phyloP scores from a whole-genome alignment of 208 protist species.

The Porcisia hertigi region DNA sequence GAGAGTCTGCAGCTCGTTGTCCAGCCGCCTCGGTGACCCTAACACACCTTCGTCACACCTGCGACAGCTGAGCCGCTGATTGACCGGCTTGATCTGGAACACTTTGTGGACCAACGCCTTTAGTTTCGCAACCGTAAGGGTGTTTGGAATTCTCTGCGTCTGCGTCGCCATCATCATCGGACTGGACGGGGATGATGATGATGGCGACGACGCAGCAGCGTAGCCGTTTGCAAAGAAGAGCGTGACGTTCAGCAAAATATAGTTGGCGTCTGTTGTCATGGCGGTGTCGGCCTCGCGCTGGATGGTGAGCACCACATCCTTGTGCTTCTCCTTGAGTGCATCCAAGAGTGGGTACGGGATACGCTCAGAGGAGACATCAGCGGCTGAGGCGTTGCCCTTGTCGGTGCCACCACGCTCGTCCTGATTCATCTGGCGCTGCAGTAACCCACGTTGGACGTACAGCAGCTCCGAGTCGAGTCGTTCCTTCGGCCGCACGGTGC shows the following conservation, averaged over 20 bases:
- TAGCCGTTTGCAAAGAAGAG: slow-evolving; percentile 60
- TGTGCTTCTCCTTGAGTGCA: slow-evolving; percentile 76
- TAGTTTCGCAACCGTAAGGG: slow-evolving; percentile 74
- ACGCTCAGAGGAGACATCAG: background rate
- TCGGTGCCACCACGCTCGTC: background rate
- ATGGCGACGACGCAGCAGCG: background rate
- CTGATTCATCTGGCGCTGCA: slow-evolving; percentile 32
- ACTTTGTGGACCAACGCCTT: slow-evolving; percentile 70
- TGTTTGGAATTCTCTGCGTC: slow-evolving; percentile 68
- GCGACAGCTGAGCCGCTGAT: slow-evolving; percentile 69
- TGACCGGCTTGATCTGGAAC: slow-evolving; percentile 68
- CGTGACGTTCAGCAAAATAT: slow-evolving; percentile 76
- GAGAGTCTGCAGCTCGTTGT: slow-evolving; percentile 77
- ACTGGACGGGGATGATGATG: background rate
- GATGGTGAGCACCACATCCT: slow-evolving; percentile 84
- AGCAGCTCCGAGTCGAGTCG: slow-evolving; percentile 84
- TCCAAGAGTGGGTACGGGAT: slow-evolving; percentile 58
- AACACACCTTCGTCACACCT: slow-evolving; percentile 70
- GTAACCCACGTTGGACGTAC: slow-evolving; percentile 85
- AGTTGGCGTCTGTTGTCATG: slow-evolving; percentile 47
- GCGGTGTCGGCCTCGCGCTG: slow-evolving; percentile 75
- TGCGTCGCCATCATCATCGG: slow-evolving; percentile 6
- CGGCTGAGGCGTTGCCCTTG: background rate
- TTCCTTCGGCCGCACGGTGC: slow-evolving; percentile 80
- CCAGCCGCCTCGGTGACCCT: slow-evolving; percentile 44